phyloP scores from a whole-genome alignment of 345 rosid genomes.

The Pistacia atlantica region DNA sequence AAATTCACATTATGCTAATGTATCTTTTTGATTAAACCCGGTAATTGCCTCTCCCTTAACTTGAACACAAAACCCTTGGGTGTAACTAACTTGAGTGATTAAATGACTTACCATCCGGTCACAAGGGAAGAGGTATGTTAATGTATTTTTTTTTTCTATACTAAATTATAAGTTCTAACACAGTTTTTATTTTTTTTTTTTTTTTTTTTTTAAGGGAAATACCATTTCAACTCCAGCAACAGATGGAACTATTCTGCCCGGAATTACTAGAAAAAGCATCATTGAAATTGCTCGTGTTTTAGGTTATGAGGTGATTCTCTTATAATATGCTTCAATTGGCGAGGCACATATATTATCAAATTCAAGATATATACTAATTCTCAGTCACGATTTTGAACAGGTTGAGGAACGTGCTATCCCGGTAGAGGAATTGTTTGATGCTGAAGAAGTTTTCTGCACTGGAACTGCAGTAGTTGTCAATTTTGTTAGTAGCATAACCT shows the following conservation, averaged over 20 bases:
- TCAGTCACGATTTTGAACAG: slow-evolving; percentile 8
- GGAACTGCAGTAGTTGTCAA: slow-evolving; percentile 46
- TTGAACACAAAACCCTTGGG: too few species aligned
- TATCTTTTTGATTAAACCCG: too few species aligned
- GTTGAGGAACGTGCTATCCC: slow-evolving; percentile 25
- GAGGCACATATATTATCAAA: too few species aligned
- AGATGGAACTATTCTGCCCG: slow-evolving; percentile 52
- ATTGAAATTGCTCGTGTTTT: slow-evolving; percentile 36
- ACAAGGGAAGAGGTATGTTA: too few species aligned
- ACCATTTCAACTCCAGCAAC: slow-evolving; percentile 45
- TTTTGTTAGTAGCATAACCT: slow-evolving; percentile 36
- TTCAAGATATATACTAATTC: too few species aligned
- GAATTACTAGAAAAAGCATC: slow-evolving; percentile 51
- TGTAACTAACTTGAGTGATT: too few species aligned
- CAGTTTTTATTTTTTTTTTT: too few species aligned
- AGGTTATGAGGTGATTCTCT: slow-evolving; percentile 19
- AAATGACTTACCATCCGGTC: too few species aligned
- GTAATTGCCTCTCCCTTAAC: too few species aligned
- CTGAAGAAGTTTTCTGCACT: slow-evolving; percentile 45
- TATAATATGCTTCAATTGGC: background rate
- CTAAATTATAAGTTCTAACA: background rate
- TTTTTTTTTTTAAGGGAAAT: slow-evolving; percentile 32
- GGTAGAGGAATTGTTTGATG: slow-evolving; percentile 27
- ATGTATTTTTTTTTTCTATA: too few species aligned
- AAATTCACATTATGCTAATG: too few species aligned